Percentiles rank a stretch among this genome's conserved stretches.
Conservation (phyloP, 2,329 filamentous ascomycete species). For the Penicillium sp. region DNA sequence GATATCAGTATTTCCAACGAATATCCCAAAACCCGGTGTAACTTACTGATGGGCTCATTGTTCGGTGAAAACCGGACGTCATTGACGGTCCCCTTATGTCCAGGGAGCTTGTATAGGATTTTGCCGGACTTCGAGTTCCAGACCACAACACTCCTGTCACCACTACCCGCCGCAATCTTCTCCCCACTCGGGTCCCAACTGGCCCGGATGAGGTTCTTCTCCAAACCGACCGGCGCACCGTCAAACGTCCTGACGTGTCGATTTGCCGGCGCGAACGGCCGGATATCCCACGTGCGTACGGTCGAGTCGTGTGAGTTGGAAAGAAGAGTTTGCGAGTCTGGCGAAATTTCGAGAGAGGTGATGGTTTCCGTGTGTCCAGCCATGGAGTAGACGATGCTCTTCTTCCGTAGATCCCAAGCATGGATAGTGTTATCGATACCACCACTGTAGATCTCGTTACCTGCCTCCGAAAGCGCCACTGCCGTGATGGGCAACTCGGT, state of each 20-base stretch:
- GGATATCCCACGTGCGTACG: conserved; percentile 88
- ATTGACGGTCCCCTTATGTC: conserved; percentile 90
- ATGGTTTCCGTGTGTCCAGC: conserved; percentile 84
- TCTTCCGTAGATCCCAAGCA: conserved; percentile 93
- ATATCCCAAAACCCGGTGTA: no score
- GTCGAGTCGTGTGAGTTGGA: conserved; percentile 93
- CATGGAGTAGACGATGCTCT: conserved; percentile 77
- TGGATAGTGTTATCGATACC: conserved; percentile 96
- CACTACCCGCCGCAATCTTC: conserved; percentile 78
- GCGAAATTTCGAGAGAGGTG: conserved; percentile 81
- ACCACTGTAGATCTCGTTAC: conserved; percentile 92
- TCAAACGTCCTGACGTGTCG: conserved; percentile 80
- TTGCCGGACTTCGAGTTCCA: conserved; percentile 88
- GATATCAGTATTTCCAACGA: no score
- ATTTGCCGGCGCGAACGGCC: conserved; percentile 84
- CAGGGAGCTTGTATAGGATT: conserved; percentile 85
- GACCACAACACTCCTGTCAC: conserved; percentile 80
- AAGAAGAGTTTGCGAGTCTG: conserved; percentile 78
- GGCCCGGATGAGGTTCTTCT: conserved; percentile 82
- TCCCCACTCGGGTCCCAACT: conserved; percentile 84
- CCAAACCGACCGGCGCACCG: conserved; percentile 72
- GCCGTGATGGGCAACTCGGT: conserved; percentile 89
- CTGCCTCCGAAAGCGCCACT: conserved; percentile 81
- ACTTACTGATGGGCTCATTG: conserved; percentile 79
- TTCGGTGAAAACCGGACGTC: conserved; percentile 82